Evolutionary conservation across 306 rosid genomes (phyloP).

Genomic region (Luffa acutangula): DNA sequence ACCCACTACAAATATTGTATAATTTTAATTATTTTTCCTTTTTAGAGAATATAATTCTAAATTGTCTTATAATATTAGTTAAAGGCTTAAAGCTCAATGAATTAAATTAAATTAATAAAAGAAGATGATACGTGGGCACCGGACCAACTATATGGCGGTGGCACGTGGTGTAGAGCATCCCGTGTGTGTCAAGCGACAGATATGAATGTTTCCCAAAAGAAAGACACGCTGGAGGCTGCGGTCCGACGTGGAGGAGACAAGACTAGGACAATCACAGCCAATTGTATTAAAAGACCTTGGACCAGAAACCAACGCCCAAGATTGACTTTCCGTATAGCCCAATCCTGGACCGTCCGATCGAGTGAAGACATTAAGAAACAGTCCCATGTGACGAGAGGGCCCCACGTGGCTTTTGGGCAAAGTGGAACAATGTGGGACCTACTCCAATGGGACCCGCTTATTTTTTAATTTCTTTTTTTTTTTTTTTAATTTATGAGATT

Average conservation of each 20-base stretch:
- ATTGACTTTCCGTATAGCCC: conserved; percentile 11
- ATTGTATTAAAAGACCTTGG: conserved; percentile 22
- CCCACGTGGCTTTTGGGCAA: conserved; percentile 17
- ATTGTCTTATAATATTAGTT: too few species aligned
- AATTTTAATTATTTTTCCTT: too few species aligned
- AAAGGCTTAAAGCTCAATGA: too few species aligned
- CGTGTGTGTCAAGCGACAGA: conserved; percentile 15
- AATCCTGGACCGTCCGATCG: conserved; percentile 35
- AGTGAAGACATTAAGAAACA: conserved; percentile 8
- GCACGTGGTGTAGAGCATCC: neutral
- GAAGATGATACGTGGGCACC: neutral
- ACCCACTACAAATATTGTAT: too few species aligned
- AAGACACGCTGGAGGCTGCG: conserved; percentile 22
- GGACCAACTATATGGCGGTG: neutral
- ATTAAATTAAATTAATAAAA: neutral
- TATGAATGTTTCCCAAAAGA: conserved; percentile 21
- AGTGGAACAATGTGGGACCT: neutral
- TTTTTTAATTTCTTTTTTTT: neutral
- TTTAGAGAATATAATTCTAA: too few species aligned
- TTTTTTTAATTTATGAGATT: neutral
- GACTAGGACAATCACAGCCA: conserved; percentile 24
- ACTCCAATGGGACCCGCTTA: neutral
- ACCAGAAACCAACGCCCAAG: conserved; percentile 32
- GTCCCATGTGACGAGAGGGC: conserved; percentile 34
- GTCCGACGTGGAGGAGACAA: conserved; percentile 35